Percentiles rank a stretch among this genome's conserved stretches.
phyloP scores from a whole-genome alignment of 1,284 basidiomycete species.

The Cutaneotrichosporon spelunceum region DNA sequence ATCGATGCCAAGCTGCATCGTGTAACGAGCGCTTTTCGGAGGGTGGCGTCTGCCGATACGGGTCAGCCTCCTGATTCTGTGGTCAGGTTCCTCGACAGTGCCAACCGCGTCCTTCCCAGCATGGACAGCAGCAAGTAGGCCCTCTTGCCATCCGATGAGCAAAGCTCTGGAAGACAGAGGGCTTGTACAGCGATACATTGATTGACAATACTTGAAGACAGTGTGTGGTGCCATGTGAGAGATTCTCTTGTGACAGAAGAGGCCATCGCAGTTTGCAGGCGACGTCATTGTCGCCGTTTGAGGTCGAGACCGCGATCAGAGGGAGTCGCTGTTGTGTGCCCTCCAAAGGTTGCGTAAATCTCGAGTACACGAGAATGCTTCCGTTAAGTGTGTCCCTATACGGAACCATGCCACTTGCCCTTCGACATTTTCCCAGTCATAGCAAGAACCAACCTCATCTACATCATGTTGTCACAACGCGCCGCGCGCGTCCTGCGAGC shows the following conservation, averaged over 20 bases:
- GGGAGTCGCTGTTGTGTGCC: too few species aligned
- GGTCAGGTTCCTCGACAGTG: neutral
- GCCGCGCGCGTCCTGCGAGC: constrained; percentile 3
- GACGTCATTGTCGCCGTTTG: too few species aligned
- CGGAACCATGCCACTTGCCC: neutral
- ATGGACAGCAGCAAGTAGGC: neutral
- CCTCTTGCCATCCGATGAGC: too few species aligned
- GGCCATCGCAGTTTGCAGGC: too few species aligned
- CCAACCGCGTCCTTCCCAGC: neutral
- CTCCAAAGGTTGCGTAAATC: too few species aligned
- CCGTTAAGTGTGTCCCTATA: neutral
- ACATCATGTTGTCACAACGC: neutral
- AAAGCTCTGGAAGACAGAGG: neutral
- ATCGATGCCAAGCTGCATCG: too few species aligned
- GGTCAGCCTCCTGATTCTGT: neutral
- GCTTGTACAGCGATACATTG: neutral
- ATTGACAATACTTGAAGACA: neutral
- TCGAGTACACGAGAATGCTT: neutral
- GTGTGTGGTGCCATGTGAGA: too few species aligned
- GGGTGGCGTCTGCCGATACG: neutral
- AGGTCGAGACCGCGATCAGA: too few species aligned
- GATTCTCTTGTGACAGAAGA: too few species aligned
- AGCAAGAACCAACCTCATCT: neutral
- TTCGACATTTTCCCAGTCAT: neutral
- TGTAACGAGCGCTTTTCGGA: neutral